Conservation (phyloP, 805 yeast species). For the Cyberlindnera saturnus region DNA sequence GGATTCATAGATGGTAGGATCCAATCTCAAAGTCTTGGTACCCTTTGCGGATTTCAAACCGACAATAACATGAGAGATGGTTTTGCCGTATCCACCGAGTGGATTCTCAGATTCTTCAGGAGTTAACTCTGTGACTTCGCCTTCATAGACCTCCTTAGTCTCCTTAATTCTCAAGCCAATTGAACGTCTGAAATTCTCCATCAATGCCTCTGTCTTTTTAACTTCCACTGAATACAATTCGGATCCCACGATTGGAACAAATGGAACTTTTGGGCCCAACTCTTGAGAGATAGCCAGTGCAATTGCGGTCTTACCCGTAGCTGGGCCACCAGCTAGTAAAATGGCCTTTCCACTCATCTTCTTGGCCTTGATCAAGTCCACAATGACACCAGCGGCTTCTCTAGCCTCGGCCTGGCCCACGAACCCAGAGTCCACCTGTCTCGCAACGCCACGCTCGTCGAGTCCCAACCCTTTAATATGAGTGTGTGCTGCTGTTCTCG, state of each 20-base stretch:
- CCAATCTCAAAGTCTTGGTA: conserved; percentile 81
- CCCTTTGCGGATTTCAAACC: conserved; percentile 92
- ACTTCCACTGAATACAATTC: conserved; percentile 95
- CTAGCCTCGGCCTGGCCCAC: conserved; percentile 68
- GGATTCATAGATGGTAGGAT: conserved; percentile 88
- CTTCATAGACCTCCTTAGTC: conserved; percentile 96
- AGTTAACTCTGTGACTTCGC: conserved; percentile 92
- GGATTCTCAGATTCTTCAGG: conserved; percentile 98
- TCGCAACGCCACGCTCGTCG: conserved; percentile 84
- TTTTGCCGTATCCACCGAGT: conserved; percentile 95
- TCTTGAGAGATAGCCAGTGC: conserved; percentile 95
- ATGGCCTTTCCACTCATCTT: conserved; percentile 96
- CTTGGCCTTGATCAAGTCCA: conserved; percentile 86
- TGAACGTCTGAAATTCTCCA: conserved; percentile 95
- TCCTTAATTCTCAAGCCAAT: conserved; percentile 95
- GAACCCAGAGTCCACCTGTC: conserved; percentile 80
- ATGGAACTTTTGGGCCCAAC: conserved; percentile 94
- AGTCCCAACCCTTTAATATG: conserved; percentile 93
- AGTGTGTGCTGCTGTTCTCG: conserved; percentile 91
- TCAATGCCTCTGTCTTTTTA: conserved; percentile 90
- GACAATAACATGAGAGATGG: conserved; percentile 88
- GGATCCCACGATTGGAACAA: conserved; percentile 93
- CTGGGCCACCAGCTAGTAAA: conserved; percentile 94
- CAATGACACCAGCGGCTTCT: conserved; percentile 92
- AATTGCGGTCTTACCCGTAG: conserved; percentile 96